Evolutionary conservation across 129 eudicot species (phyloP), one percentile per base, ranked within the genome.

Genomic region (Escallonia herrerae): DNA sequence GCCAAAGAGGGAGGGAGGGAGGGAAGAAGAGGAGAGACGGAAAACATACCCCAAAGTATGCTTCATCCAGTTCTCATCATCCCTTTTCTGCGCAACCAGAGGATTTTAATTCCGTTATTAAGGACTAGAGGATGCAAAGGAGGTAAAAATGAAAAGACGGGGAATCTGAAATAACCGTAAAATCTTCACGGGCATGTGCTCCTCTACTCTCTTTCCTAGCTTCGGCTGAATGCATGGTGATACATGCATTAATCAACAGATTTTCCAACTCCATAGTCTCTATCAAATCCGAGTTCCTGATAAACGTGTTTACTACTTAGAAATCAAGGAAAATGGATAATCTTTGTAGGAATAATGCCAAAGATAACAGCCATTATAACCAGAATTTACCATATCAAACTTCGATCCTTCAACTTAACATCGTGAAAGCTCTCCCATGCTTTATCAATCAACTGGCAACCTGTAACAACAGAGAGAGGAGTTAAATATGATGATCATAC

Each of bases 141-240:
- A 70, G 48, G 5, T 8, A 58, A 44, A n/a, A 60, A 22, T 38
- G 63, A 44, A 46, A 39, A 62, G 33, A 54, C 33, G 11, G 69
- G 5, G 54, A 71, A 65, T 50, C 7, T 12, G 43, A 71, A 79
- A 87, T 38, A 49, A 91, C 97, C 73, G 97, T 76, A 71, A 91
- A 91, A 81, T 91, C 97, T 85, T 91, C 97, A 72, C 97, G 96
- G 2, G 97, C 97, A 79, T 91, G 97, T 53, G 97, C 97, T 74
- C 97, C 97, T 81, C 97, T 87, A 70, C 97, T 91, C 73, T 91
- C 97, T 75, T 87, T 91, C 78, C 97, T 85, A 15, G 97, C 97
- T 78, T 91, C 97, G 70, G 97, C 97, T 47, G 97, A 91, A 83
- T 91, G 97, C 97, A 91, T 91, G 60, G 96, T 88, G 62, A 91